Conservation (phyloP, 2,329 filamentous ascomycete genomes). For the Pseudocercospora pini-densiflorae region DNA sequence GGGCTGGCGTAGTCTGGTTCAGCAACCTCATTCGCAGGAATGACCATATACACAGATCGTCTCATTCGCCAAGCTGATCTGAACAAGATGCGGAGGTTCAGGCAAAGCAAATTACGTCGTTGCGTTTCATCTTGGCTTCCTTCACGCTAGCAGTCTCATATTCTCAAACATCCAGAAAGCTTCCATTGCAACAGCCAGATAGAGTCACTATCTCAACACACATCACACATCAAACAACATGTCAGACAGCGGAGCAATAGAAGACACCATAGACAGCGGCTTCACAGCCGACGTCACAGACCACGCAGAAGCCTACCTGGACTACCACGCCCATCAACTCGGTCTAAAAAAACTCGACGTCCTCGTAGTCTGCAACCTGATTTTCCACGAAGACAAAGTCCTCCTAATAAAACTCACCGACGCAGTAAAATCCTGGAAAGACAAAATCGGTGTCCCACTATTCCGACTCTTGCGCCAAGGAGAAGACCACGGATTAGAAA, state of each 20-base stretch:
- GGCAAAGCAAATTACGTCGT: not conserved
- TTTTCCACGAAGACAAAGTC: conserved; percentile 26
- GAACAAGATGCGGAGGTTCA: not conserved
- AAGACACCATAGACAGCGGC: conserved; percentile 4
- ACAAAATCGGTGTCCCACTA: conserved; percentile 19
- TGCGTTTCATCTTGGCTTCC: not conserved
- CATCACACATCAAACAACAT: not conserved
- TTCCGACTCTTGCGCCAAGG: conserved; percentile 15
- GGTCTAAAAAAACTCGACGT: conserved; percentile 20
- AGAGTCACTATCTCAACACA: not conserved
- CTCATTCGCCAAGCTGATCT: not conserved
- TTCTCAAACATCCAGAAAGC: too few species aligned
- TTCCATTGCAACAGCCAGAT: not conserved
- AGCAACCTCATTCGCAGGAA: not conserved
- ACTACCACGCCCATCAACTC: conserved; percentile 17
- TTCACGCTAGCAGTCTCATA: not conserved
- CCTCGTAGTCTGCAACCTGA: conserved; percentile 23
- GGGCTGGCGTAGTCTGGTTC: not conserved
- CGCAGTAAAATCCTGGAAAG: conserved; percentile 19
- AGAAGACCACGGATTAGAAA: conserved; percentile 20
- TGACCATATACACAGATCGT: not conserved
- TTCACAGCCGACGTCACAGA: conserved; percentile 17
- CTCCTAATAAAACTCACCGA: conserved; percentile 18
- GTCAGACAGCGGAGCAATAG: not conserved
- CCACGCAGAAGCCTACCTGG: conserved; percentile 20